These are phyloP conservation scores for Rickenella mellea DNA, from an alignment of 768 basidiomycete genomes.

Conservation along the genomic window DNA sequence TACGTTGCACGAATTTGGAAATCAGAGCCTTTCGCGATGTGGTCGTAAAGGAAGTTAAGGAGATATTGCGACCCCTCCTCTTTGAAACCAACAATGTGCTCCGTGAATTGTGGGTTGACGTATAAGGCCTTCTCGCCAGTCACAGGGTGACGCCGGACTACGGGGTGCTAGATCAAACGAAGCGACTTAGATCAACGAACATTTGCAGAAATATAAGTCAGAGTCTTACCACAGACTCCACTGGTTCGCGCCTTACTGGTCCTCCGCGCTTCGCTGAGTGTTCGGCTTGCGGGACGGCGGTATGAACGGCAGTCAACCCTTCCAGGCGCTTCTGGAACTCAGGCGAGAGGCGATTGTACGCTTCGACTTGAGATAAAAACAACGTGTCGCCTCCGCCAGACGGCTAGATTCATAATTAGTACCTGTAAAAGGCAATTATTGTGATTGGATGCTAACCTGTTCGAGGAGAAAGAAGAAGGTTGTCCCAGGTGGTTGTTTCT, in stretches of 20 bases:
- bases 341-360: constrained; percentile 48
- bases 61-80: constrained; percentile 46
- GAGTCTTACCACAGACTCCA: too few relatives aligned
- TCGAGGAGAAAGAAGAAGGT: constrained; percentile 51
- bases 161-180: constrained; percentile 37
- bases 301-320: constrained; percentile 47
- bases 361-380: constrained; percentile 48
- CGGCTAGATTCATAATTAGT: too few relatives aligned
- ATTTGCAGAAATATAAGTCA: too few relatives aligned
- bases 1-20: constrained; percentile 42
- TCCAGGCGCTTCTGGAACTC: constrained; percentile 49
- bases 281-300: constrained; percentile 41
- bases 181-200: too few relatives aligned
- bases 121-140: constrained; percentile 57
- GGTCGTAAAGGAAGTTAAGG: constrained; percentile 45
- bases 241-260: constrained; percentile 39
- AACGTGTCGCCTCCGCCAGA: constrained; percentile 41
- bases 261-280: constrained; percentile 31
- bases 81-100: constrained; percentile 45
- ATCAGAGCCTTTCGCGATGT: constrained; percentile 40
- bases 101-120: constrained; percentile 47
- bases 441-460: constrained; percentile 19
- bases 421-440: too few relatives aligned
- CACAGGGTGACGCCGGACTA: constrained; percentile 50
- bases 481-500: constrained; percentile 44